A percentile compares a stretch with the other conserved stretches of the same genome.
Conservation (phyloP, 768 basidiomycete genomes). For the Leccinum subgranulosum region DNA sequence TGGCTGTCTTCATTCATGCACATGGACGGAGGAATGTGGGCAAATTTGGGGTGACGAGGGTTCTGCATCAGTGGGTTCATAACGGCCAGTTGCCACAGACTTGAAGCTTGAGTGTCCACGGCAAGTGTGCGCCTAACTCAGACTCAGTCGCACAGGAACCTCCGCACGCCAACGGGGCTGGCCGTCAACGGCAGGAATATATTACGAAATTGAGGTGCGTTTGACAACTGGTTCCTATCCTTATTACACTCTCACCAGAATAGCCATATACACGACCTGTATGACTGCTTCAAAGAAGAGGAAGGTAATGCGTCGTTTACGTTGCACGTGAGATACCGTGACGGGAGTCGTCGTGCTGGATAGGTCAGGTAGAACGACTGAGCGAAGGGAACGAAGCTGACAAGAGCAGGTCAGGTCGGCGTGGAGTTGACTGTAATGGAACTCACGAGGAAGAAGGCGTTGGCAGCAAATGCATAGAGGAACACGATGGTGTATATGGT, state of each 20-base stretch:
- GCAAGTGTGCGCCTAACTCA: too few relatives aligned
- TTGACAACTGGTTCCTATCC: neutral
- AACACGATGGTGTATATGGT: constrained; percentile 72
- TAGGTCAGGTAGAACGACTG: constrained; percentile 82
- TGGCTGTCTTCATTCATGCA: too few relatives aligned
- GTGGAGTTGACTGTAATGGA: neutral
- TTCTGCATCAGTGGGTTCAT: too few relatives aligned
- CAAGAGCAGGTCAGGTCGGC: neutral
- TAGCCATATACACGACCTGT: constrained; percentile 84
- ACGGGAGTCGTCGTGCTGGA: constrained; percentile 42
- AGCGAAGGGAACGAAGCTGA: constrained; percentile 89
- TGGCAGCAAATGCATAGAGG: constrained; percentile 82
- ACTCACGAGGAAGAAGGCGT: constrained; percentile 89
- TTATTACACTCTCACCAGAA: constrained; percentile 60
- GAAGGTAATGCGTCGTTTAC: constrained; percentile 84
- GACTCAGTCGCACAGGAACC: too few relatives aligned
- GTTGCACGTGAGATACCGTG: constrained; percentile 73
- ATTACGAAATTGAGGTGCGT: neutral
- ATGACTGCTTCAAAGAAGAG: constrained; percentile 80
- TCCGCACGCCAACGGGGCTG: too few relatives aligned
- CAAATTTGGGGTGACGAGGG: too few relatives aligned
- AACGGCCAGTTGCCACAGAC: too few relatives aligned
- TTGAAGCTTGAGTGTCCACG: too few relatives aligned
- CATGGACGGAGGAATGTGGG: too few relatives aligned
- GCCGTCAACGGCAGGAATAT: neutral